Evolutionary conservation across 1,139 yeast genomes (phyloP).

Genomic region (Pichiaceae sp.): DNA sequence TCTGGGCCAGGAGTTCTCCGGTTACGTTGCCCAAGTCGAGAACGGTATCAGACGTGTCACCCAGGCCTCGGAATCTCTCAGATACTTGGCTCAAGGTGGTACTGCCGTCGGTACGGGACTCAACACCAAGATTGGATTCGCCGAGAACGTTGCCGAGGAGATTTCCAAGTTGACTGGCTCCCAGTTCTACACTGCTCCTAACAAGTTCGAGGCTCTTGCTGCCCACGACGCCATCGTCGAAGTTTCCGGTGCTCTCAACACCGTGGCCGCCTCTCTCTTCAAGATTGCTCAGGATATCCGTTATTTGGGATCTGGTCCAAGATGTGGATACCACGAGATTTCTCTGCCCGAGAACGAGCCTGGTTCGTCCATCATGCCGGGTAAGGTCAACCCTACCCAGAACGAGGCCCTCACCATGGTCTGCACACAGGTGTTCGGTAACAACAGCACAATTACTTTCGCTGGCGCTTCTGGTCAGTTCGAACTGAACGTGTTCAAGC

Average conservation of each 20-base stretch:
- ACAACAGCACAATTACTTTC: constrained; percentile 88
- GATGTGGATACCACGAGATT: constrained; percentile 98
- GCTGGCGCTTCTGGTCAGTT: constrained; percentile 99
- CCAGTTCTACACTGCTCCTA: constrained; percentile 89
- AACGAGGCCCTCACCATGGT: constrained; percentile 99
- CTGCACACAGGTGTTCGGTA: constrained; percentile 95
- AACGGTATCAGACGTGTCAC: constrained; percentile 87
- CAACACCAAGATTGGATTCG: constrained; percentile 88
- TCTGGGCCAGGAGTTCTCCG: constrained; percentile 95
- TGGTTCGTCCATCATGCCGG: constrained; percentile 99
- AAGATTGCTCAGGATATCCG: constrained; percentile 97
- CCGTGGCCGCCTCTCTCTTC: constrained; percentile 86
- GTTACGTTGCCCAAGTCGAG: constrained; percentile 87
- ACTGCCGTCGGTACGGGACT: constrained; percentile 99
- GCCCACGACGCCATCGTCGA: constrained; percentile 98
- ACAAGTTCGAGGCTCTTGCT: constrained; percentile 97
- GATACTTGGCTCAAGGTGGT: constrained; percentile 95
- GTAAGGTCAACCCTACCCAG: constrained; percentile 98
- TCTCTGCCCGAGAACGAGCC: constrained; percentile 97
- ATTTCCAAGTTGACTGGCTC: constrained; percentile 81
- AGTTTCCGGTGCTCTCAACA: constrained; percentile 94
- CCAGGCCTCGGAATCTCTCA: constrained; percentile 63
- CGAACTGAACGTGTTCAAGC: constrained; percentile 96
- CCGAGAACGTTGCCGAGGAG: constrained; percentile 69
- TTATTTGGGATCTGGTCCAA: constrained; percentile 97